A percentile compares a stretch with the other conserved stretches of the same genome.
Conservation (phyloP, 495 filamentous ascomycete genomes). For the Terfezia claveryi region DNA sequence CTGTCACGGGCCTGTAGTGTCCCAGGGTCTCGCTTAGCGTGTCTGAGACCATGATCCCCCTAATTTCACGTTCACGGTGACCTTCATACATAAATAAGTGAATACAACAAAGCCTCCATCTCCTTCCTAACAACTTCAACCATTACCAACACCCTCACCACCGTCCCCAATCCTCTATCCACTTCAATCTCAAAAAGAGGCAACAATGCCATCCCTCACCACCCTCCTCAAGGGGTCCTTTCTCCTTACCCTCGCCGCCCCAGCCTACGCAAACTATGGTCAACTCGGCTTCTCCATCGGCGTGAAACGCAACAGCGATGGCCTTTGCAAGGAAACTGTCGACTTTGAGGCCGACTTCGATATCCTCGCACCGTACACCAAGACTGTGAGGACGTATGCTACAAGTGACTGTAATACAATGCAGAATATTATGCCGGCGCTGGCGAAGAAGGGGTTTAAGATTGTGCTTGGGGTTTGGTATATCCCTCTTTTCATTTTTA, state of each 20-base stretch:
- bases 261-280: conserved; percentile 24
- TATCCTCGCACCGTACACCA: conserved; percentile 21
- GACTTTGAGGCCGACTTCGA: conserved; percentile 41
- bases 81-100: not conserved
- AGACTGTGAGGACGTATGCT: conserved; percentile 48
- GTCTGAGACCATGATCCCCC: not conserved
- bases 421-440: conserved; percentile 45
- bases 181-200: not conserved
- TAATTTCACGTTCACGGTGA: not conserved
- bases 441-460: conserved; percentile 47
- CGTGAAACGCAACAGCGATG: conserved; percentile 29
- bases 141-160: not conserved
- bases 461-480: conserved; percentile 63
- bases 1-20: too few relatives aligned
- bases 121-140: not conserved
- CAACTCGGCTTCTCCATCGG: conserved; percentile 33
- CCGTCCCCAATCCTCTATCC: not conserved
- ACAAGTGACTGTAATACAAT: conserved; percentile 46
- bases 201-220: conserved; percentile 21
- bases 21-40: not conserved
- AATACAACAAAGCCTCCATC: not conserved
- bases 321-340: conserved; percentile 43
- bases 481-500: not conserved
- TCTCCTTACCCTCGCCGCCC: conserved; percentile 22
- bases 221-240: conserved; percentile 18